These are phyloP conservation scores for Noccaea bulbosa DNA, from an alignment of 345 rosid genomes.

Conservation along the genomic window DNA sequence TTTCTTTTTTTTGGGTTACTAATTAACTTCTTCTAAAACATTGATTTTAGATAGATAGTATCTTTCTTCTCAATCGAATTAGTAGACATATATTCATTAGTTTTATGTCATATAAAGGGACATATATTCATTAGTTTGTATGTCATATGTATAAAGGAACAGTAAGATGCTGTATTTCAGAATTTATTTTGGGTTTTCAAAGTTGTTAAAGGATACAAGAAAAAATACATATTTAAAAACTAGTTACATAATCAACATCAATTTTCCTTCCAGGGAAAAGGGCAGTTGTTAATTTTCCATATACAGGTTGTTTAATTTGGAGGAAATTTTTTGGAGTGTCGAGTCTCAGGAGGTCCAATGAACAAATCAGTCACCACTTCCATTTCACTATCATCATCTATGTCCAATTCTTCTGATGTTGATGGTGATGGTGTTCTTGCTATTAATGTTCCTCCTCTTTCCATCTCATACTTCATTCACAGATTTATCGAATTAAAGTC, in stretches of 20 bases:
- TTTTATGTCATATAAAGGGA: no score
- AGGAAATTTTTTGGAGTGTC: slow-evolving; percentile 41
- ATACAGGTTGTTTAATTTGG: slow-evolving; percentile 24
- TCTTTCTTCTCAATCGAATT: no score
- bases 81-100: no score
- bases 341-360: slow-evolving; percentile 68
- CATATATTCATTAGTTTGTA: no score
- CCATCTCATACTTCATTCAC: slow-evolving; percentile 50
- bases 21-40: no score
- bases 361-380: slow-evolving; percentile 82
- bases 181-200: neutral
- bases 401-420: slow-evolving; percentile 33
- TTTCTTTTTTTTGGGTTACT: neutral
- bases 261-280: neutral
- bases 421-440: slow-evolving; percentile 12
- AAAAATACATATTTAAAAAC: neutral
- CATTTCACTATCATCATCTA: slow-evolving; percentile 39
- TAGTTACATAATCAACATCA: neutral
- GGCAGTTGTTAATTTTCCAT: neutral
- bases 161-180: no score
- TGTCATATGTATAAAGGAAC: no score
- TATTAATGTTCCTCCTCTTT: slow-evolving; percentile 18
- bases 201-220: slow-evolving; percentile 8
- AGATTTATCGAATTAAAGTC: slow-evolving; percentile 31
- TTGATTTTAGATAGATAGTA: no score